These are phyloP conservation scores for Phytophthora sojae DNA, from an alignment of 352 stramenopile genomes.

Conservation along the genomic window DNA sequence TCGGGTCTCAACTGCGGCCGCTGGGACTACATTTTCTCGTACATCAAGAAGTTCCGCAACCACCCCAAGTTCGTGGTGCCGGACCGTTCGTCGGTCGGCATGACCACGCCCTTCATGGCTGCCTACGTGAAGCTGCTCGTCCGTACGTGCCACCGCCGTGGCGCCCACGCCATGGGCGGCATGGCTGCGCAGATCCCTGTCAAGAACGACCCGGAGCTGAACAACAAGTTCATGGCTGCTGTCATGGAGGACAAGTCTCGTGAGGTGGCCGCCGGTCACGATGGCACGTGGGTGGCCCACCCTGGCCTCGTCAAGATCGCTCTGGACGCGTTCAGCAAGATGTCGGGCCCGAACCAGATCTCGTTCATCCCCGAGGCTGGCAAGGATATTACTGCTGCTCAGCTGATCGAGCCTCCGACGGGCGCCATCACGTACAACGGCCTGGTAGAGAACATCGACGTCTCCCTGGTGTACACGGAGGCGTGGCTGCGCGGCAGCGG, in stretches of 20 bases:
- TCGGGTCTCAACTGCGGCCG: constrained; percentile 97
- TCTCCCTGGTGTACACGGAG: constrained; percentile 95
- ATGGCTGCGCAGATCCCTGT: constrained; percentile 98
- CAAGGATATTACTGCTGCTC: constrained; percentile 62
- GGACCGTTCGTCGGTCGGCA: constrained; percentile 92
- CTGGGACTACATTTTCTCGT: constrained; percentile 98
- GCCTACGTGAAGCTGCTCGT: constrained; percentile 96
- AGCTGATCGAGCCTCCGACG: constrained; percentile 70
- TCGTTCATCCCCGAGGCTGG: constrained; percentile 60
- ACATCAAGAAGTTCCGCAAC: constrained; percentile 97
- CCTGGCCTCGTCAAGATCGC: constrained; percentile 94
- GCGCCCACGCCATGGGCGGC: constrained; percentile 96
- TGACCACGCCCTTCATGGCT: constrained; percentile 96
- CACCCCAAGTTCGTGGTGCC: constrained; percentile 93
- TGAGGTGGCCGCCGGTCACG: constrained; percentile 93
- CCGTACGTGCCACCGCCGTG: constrained; percentile 95
- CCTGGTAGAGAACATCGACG: constrained; percentile 92
- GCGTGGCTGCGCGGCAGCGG: constrained; percentile 94
- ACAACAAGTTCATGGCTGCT: constrained; percentile 90
- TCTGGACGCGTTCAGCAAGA: constrained; percentile 95
- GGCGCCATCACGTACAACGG: constrained; percentile 86
- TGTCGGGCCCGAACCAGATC: constrained; percentile 94
- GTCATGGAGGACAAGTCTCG: constrained; percentile 93
- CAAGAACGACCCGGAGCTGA: constrained; percentile 91
- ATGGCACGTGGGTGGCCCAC: constrained; percentile 97